phyloP scores from a whole-genome alignment of 805 yeast species.

The Saccharomycopsis javanensis region DNA sequence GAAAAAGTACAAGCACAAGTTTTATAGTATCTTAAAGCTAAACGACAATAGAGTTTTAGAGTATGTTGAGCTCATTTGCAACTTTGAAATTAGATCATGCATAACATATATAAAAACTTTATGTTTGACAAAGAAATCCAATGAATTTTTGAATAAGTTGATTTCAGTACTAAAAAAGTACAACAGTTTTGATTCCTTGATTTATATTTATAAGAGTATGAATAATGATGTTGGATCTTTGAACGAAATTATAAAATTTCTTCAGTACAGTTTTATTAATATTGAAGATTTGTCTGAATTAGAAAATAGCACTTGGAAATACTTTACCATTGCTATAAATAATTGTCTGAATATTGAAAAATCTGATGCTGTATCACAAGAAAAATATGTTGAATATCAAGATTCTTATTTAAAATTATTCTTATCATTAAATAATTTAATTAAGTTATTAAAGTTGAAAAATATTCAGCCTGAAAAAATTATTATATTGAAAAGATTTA shows the following conservation, averaged over 20 bases:
- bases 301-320: slow-evolving; percentile 30
- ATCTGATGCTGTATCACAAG: not conserved
- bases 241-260: slow-evolving; percentile 20
- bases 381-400: not conserved
- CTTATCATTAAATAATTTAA: not conserved
- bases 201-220: slow-evolving; percentile 7
- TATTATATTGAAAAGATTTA: not conserved
- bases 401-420: not conserved
- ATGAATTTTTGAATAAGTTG: not conserved
- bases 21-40: not conserved
- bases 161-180: not conserved
- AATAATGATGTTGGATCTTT: slow-evolving; percentile 19
- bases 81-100: not conserved
- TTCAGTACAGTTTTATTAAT: not conserved
- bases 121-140: not conserved
- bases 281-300: slow-evolving; percentile 1
- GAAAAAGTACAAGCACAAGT: not conserved
- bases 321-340: slow-evolving; percentile 28
- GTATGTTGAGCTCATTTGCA: not conserved
- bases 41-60: not conserved
- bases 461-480: not conserved
- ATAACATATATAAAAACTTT: not conserved
- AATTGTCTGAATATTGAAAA: slow-evolving; percentile 20
- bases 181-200: slow-evolving; percentile 8
- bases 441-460: not conserved